Percentiles rank a stretch among this genome's conserved stretches.
Evolutionary conservation across 2,329 filamentous ascomycete genomes (phyloP).

Genomic region (Claviceps citrina): DNA sequence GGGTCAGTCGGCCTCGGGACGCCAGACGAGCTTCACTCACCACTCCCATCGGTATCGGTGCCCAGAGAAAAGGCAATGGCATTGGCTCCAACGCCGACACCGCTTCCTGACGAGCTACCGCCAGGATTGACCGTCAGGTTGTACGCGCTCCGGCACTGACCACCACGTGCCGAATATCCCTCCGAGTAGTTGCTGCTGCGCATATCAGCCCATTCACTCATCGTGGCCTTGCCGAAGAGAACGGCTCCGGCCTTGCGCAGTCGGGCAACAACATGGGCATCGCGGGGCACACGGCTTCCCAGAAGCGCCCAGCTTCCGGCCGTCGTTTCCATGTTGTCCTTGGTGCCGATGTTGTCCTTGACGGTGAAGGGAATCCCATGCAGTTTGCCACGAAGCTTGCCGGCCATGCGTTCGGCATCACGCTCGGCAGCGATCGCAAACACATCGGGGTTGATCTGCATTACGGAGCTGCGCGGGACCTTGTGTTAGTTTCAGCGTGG

Average conservation of each 20-base stretch:
- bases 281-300: constrained; percentile 50
- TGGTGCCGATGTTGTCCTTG: constrained; percentile 58
- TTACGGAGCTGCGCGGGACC: constrained; percentile 29
- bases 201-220: constrained; percentile 66
- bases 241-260: constrained; percentile 52
- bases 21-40: constrained; percentile 23
- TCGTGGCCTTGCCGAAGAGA: constrained; percentile 52
- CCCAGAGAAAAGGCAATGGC: constrained; percentile 49
- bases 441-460: constrained; percentile 55
- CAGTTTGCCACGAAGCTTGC: constrained; percentile 45
- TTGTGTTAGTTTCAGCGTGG: not conserved
- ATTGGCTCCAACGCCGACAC: constrained; percentile 48
- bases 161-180: constrained; percentile 49
- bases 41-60: constrained; percentile 58
- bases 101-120: constrained; percentile 53
- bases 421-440: constrained; percentile 43
- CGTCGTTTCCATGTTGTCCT: constrained; percentile 59
- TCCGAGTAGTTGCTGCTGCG: constrained; percentile 51
- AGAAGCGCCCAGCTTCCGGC: constrained; percentile 53
- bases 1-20: not conserved
- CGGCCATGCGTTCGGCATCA: constrained; percentile 43
- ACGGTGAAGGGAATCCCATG: constrained; percentile 64
- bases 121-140: constrained; percentile 54
- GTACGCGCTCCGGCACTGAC: constrained; percentile 50
- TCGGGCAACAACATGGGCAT: constrained; percentile 46